phyloP scores from a whole-genome alignment of 1,284 basidiomycete genomes.

The Meira nashicola region DNA sequence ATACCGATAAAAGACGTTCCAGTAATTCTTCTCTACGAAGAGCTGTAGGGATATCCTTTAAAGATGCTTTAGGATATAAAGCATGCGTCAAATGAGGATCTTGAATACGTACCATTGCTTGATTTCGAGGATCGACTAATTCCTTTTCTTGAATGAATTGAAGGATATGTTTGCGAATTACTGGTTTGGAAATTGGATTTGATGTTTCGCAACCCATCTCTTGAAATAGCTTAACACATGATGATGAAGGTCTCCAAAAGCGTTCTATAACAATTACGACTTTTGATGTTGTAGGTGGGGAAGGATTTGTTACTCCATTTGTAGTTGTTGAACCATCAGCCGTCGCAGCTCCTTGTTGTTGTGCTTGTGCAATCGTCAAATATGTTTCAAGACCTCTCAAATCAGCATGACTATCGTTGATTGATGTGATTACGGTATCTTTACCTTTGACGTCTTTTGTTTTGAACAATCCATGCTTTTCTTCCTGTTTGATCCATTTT shows the following conservation, averaged over 20 bases:
- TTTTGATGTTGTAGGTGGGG: neutral
- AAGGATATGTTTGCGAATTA: neutral
- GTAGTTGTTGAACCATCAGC: neutral
- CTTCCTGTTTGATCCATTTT: conserved; percentile 14
- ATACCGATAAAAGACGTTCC: neutral
- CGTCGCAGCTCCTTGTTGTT: neutral
- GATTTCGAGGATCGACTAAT: neutral
- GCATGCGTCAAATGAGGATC: conserved; percentile 7
- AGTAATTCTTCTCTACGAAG: conserved; percentile 4
- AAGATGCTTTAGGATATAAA: conserved; percentile 10
- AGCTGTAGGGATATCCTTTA: conserved; percentile 1
- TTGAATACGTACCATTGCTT: conserved; percentile 5
- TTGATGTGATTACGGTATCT: conserved; percentile 1
- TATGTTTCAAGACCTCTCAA: neutral
- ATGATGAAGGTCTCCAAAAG: conserved; percentile 6
- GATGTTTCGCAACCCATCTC: conserved; percentile 11
- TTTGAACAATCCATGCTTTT: conserved; percentile 13
- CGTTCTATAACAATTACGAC: conserved; percentile 6
- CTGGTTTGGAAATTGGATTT: conserved; percentile 1
- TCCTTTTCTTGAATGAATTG: neutral
- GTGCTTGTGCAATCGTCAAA: conserved; percentile 3
- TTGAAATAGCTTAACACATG: conserved; percentile 13
- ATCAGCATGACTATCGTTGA: conserved; percentile 9
- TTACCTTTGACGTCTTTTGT: conserved; percentile 13
- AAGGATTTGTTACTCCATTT: neutral